Evolutionary conservation across 345 rosid genomes (phyloP).

Genomic region (Kandelia obovata): DNA sequence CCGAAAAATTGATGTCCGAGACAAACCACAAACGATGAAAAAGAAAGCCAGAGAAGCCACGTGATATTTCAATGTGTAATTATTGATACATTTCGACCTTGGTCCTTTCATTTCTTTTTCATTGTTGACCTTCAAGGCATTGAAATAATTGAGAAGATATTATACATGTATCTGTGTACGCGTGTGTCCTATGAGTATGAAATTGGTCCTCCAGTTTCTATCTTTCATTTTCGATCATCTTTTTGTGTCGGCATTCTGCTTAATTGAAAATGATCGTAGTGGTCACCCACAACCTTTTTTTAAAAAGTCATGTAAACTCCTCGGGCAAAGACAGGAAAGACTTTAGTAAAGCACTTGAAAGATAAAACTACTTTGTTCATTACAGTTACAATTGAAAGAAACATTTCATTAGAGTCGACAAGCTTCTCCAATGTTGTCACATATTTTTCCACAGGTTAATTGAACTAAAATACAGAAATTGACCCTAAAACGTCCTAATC

Average conservation of each 20-base stretch:
- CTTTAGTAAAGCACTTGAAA: background rate
- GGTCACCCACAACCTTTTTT: background rate
- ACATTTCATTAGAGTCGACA: slow-evolving; percentile 25
- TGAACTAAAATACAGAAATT: slow-evolving; percentile 28
- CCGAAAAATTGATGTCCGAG: too few species aligned
- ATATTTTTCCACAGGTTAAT: slow-evolving; percentile 20
- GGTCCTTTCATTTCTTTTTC: background rate
- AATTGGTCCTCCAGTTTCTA: background rate
- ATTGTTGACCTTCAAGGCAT: background rate
- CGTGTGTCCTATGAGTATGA: too few species aligned
- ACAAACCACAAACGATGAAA: too few species aligned
- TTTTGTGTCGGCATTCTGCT: background rate
- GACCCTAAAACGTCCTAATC: slow-evolving; percentile 34
- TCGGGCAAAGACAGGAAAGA: background rate
- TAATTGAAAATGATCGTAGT: background rate
- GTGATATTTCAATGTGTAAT: background rate
- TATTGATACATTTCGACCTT: background rate
- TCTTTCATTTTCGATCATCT: background rate
- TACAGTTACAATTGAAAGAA: slow-evolving; percentile 21
- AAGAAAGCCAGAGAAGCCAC: background rate
- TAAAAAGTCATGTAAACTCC: background rate
- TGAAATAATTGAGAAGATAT: background rate
- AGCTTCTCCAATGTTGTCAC: slow-evolving; percentile 12
- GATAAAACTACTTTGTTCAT: background rate
- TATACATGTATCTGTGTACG: background rate